These are phyloP conservation scores for Microstegium vimineum DNA, from an alignment of 176 grass and related monocot species.

Conservation along the genomic window DNA sequence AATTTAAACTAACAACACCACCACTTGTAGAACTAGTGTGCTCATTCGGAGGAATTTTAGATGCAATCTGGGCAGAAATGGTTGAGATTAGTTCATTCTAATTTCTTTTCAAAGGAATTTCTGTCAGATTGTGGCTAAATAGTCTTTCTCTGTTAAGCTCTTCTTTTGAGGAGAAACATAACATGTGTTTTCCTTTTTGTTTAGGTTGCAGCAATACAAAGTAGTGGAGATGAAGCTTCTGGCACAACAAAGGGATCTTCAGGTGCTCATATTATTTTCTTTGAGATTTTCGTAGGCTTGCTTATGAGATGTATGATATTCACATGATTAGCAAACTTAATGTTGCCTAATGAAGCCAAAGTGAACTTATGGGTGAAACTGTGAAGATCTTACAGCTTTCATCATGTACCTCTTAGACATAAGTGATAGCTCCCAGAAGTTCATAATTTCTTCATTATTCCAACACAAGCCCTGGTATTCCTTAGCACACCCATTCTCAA, in stretches of 20 bases:
- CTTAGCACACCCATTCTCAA: neutral
- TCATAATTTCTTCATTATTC: neutral
- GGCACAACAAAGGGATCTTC: conserved; percentile 96
- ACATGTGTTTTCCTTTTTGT: neutral
- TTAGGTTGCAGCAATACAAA: conserved; percentile 90
- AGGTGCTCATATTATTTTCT: conserved; percentile 42
- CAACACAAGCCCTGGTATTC: neutral
- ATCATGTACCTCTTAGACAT: neutral
- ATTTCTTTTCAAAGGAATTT: neutral
- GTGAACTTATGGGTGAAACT: conserved; percentile 13
- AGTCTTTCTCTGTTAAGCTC: neutral
- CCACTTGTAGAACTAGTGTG: neutral
- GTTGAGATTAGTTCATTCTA: neutral
- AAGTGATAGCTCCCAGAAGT: neutral
- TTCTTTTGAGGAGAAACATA: conserved; percentile 17
- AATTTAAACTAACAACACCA: neutral
- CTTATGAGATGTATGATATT: neutral
- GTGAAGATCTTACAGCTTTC: neutral
- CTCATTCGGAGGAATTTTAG: neutral
- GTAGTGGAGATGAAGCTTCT: conserved; percentile 99
- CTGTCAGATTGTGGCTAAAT: neutral
- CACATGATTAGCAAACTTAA: neutral
- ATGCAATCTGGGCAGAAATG: neutral
- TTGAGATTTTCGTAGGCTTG: neutral
- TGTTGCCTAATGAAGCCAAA: neutral